Evolutionary conservation across 1,284 basidiomycete species (phyloP), one percentile per base, ranked within the genome.

Genomic region (Anthracocystis setariae): DNA sequence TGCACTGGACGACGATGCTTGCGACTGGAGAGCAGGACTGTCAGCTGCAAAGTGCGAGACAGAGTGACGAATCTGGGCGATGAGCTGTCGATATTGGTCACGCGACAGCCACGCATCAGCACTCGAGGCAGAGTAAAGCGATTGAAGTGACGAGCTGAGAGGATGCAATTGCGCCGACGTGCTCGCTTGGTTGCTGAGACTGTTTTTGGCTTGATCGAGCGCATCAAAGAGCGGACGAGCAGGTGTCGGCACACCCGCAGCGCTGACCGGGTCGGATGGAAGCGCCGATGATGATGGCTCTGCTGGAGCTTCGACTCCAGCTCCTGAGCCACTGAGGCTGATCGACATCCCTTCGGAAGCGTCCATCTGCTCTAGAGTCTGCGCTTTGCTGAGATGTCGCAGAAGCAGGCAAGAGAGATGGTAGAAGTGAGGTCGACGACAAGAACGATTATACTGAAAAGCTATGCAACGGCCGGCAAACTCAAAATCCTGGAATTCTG

Each of bases 51-150:
- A 73, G n/a, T 62, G 60, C 23, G 61, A 43, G 18, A 68, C 47
- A 9, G 70, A 68, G 20, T 62, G 60, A 33, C 70, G 70, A 39
- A 73, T 56, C 44, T 64, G 65, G 47, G 64, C 46, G 38, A 73
- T 59, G 23, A 73, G 39, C 18, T 68, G 57, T 13, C 60, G 60
- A 47, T 64, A 73, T 47, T 68, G 53, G 5, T 68, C 60, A n/a
- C 70, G 70, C 7, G 64, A 65, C 13, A 73, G 61, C 20, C 51
- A 27, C 5, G 55, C 46, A 17, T 47, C 56, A 1, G 45, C 21
- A 29, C 24, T 56, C 0, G 52, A 52, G 8, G 48, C 43, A 5
- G 64, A 53, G 46, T 68, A 68, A 21, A 73, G 58, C 8, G 61
- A 56, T 25, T 73, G 65, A 4, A 60, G 38, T 2, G 65, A 45